Evolutionary conservation across 352 stramenopile genomes (phyloP).

Genomic region (Globisporangium okanoganense): DNA sequence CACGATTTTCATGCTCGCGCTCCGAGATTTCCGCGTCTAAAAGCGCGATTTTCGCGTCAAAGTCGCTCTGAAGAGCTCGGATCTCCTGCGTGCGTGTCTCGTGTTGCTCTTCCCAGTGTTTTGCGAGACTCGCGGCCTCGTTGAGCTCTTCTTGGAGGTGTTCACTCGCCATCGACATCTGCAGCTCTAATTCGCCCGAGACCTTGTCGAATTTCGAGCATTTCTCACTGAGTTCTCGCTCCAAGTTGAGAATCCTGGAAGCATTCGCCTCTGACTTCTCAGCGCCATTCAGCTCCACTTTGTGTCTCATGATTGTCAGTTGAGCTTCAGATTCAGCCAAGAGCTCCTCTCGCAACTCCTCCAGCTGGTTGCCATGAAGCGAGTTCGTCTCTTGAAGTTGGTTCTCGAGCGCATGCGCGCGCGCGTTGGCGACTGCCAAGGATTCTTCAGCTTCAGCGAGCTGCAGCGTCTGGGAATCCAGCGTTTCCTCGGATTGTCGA

Average conservation of each 20-base stretch:
- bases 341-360: neutral
- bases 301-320: neutral
- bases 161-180: neutral
- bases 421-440: neutral
- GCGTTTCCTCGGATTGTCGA: neutral
- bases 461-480: conserved; percentile 2
- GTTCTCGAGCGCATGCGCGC: neutral
- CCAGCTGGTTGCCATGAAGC: neutral
- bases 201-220: neutral
- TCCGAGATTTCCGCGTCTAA: neutral
- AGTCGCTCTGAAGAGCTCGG: neutral
- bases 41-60: conserved; percentile 1
- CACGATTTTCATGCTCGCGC: neutral
- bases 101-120: conserved; percentile 1
- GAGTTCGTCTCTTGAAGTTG: conserved; percentile 2
- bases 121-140: neutral
- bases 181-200: neutral
- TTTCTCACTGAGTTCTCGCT: conserved; percentile 1
- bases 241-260: neutral
- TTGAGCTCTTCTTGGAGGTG: neutral
- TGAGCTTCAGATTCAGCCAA: neutral
- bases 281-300: neutral
- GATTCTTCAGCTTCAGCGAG: neutral
- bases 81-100: neutral
- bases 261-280: neutral